A percentile compares a stretch with the other conserved stretches of the same genome.
phyloP scores from a whole-genome alignment of 129 eudicot species.

The Saposhnikovia divaricata region DNA sequence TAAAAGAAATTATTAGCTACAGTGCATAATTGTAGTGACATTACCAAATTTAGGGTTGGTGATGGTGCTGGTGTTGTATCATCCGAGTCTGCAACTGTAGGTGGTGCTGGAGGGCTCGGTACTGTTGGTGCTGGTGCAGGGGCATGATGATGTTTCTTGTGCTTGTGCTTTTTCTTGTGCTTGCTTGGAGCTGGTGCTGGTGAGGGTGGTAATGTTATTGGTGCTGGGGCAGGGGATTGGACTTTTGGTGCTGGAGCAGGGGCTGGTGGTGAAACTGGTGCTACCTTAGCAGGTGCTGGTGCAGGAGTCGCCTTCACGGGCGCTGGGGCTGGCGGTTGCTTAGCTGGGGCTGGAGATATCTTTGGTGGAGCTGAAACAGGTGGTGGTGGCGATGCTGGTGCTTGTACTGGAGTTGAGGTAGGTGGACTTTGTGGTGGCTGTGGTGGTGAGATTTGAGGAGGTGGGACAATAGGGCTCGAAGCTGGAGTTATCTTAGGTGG shows the following conservation, averaged over 20 bases:
- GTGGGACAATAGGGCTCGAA: constrained; percentile 45
- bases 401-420: constrained; percentile 26
- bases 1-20: background rate
- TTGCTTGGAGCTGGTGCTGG: constrained; percentile 56
- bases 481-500: constrained; percentile 37
- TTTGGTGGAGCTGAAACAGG: constrained; percentile 28
- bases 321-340: constrained; percentile 39
- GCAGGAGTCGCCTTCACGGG: constrained; percentile 36
- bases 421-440: constrained; percentile 33
- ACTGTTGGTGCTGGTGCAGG: constrained; percentile 81
- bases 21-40: background rate
- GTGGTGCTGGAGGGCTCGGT: constrained; percentile 89
- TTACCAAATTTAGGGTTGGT: constrained; percentile 67
- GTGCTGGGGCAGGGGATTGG: constrained; percentile 42
- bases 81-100: constrained; percentile 39
- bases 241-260: constrained; percentile 33
- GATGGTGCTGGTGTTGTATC: constrained; percentile 76
- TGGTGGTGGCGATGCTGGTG: constrained; percentile 29
- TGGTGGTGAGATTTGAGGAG: constrained; percentile 50
- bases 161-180: constrained; percentile 54
- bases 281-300: constrained; percentile 32
- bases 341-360: constrained; percentile 33
- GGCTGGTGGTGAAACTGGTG: constrained; percentile 35
- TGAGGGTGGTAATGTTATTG: constrained; percentile 37
- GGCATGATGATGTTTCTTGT: constrained; percentile 79